Base-by-base conservation (phyloP, 108 stramenopile genomes). In the Skeletonema menzelii region DNA sequence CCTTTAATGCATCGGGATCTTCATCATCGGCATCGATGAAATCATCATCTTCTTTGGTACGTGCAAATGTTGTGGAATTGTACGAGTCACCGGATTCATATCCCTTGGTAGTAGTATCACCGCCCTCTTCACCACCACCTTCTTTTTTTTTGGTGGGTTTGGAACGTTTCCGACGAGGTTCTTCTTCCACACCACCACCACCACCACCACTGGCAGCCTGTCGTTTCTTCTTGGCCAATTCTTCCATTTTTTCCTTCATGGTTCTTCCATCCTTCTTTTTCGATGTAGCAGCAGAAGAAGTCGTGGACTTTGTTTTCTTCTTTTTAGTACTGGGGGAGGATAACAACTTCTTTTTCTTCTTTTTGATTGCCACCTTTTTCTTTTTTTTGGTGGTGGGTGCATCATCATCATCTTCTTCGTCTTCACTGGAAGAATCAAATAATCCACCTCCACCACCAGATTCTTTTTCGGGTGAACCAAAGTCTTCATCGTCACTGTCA, bases 11-110 rank as follows among this genome's bases (percentile, higher is more conserved):
- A 59, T 96, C 95, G 8, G 86, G 86, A 74, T 96, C 95, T 60
- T 96, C 95, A 26, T 88, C 95, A 44, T 94, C 93, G 8, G 86
- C 88, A 74, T 96, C 95, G 64, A 96, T 91, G 64, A 96, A 96
- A 59, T 96, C 87, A 42, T 91, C 84, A 75, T 96, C 95, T 58
- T 94, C 95, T 56, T 87, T 80, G 32, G 89, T 93, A 15, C 93
- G 85, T 60, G 77, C 71, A 66, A 87, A 91, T 8, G 76, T 84
- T 15, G 77, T 87, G 8, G 91, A 92, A 42, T 91, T 79, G 47
- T 91, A 92, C 13, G 82, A 84, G 44, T 91, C 92, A n/a, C 74
- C 80, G 24, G 80, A 82, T 31, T 67, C 59, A 57, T 96, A 90
- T 53, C 89, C 89, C 17, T 80, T 67, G 6, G 77, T 70, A 4